Evolutionary conservation across 169 alveolate genomes (phyloP), one percentile per base, ranked within the genome.

Genomic region (Besnoitia besnoiti): DNA sequence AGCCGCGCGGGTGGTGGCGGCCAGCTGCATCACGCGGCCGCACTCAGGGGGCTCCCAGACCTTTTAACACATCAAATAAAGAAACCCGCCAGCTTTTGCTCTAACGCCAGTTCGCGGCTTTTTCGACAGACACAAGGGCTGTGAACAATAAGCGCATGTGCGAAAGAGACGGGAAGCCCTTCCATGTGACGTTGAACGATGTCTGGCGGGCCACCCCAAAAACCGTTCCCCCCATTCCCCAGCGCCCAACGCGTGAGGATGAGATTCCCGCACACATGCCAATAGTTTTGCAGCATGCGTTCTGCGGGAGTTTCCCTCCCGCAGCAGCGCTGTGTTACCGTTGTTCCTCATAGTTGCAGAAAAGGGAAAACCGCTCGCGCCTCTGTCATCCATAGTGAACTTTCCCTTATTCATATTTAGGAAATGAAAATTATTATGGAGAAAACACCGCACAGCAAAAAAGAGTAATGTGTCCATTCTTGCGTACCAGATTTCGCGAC

Each of bases 11-110:
- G 82, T 37, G 82, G 82, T n/a, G 82, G 82, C 82, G 82, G 39
- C 82, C 39, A 73, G 82, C 82, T 73, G 82, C 82, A 37, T 73
- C 82, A 73, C 82, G 27, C 82, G 82, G 82, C 27, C 46, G 82
- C 30, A 30, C 46, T 19, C 33, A 8, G 7, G 1, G 3, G 67
- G 67, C 33, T 55, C 24, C 27, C 67, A 55, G 67, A 55, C 67
- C 27, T n/a, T n/a, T 0, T 55, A n/a, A 21, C 24, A n/a, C n/a
- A n/a, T 21, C 67, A 55, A 21, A 55, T 55, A 19, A 1, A 55
- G 24, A 55, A 55, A 10, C 12, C 67, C 16, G 59, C 30, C 67
- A 3, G 30, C 27, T 55, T 55, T 16, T 19, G n/a, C 33, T 19
- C 3, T 8, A 55, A 55, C 5, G 12, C 67, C 67, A 55, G 67